Evolutionary conservation across 306 rosid genomes (phyloP).

Genomic region (Cucurbita ficifolia): DNA sequence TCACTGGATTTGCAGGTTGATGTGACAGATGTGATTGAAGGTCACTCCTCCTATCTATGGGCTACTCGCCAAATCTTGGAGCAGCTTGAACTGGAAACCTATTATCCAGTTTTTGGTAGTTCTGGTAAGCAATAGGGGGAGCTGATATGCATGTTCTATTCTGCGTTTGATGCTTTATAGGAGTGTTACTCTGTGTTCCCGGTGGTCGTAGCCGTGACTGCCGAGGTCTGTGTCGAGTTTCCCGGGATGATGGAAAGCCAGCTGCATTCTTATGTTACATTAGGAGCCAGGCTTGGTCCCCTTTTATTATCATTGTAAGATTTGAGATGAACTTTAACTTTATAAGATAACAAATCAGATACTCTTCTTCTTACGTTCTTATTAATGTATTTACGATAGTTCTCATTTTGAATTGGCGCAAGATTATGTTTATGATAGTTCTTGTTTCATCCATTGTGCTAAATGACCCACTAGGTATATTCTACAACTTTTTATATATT

Average conservation of each 20-base stretch:
- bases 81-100: slow-evolving; percentile 50
- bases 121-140: background rate
- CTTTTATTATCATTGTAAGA: background rate
- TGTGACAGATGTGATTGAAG: slow-evolving; percentile 54
- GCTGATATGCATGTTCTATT: background rate
- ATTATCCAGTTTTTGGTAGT: slow-evolving; percentile 46
- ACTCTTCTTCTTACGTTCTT: background rate
- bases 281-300: background rate
- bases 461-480: no score
- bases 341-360: background rate
- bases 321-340: background rate
- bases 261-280: background rate
- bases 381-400: no score
- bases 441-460: no score
- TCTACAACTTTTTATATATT: no score
- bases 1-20: slow-evolving; percentile 49
- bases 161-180: background rate
- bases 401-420: no score
- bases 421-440: no score
- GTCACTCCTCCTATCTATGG: slow-evolving; percentile 89
- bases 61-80: slow-evolving; percentile 50
- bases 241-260: background rate
- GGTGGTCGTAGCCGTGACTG: background rate
- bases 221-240: background rate
- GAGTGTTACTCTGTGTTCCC: background rate